phyloP scores from a whole-genome alignment of 345 rosid genomes.

The Abelmoschus esculentus region DNA sequence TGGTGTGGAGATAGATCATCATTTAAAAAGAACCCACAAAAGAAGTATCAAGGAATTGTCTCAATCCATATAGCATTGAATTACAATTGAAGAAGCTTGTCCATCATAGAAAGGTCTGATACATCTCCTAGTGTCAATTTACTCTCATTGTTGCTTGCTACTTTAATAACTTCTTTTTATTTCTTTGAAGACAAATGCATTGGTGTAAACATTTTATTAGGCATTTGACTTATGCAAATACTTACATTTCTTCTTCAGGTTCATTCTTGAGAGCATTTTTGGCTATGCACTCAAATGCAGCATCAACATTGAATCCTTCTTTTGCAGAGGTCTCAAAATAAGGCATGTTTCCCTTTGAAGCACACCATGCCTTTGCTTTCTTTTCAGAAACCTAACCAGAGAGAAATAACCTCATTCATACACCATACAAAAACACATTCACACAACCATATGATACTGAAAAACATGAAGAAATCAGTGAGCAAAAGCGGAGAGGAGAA shows the following conservation, averaged over 20 bases:
- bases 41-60: not conserved
- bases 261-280: slow-evolving; percentile 80
- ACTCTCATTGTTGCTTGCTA: too few relatives aligned
- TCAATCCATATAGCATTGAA: not conserved
- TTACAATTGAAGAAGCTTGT: not conserved
- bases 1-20: not conserved
- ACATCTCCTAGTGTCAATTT: not conserved
- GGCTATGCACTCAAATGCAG: slow-evolving; percentile 80
- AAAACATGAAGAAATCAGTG: not conserved
- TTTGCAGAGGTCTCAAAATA: slow-evolving; percentile 94
- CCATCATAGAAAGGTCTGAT: not conserved
- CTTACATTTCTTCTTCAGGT: slow-evolving; percentile 91
- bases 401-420: not conserved
- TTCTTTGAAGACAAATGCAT: not conserved
- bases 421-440: not conserved
- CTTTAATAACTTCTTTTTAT: not conserved
- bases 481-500: not conserved
- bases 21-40: not conserved
- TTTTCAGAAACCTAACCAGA: slow-evolving; percentile 67
- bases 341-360: slow-evolving; percentile 84
- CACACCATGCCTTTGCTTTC: slow-evolving; percentile 89
- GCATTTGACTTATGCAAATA: not conserved
- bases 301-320: slow-evolving; percentile 91
- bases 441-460: not conserved
- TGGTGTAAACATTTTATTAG: not conserved